Evolutionary conservation across 108 stramenopile genomes (phyloP).

Genomic region (Parmales sp.): DNA sequence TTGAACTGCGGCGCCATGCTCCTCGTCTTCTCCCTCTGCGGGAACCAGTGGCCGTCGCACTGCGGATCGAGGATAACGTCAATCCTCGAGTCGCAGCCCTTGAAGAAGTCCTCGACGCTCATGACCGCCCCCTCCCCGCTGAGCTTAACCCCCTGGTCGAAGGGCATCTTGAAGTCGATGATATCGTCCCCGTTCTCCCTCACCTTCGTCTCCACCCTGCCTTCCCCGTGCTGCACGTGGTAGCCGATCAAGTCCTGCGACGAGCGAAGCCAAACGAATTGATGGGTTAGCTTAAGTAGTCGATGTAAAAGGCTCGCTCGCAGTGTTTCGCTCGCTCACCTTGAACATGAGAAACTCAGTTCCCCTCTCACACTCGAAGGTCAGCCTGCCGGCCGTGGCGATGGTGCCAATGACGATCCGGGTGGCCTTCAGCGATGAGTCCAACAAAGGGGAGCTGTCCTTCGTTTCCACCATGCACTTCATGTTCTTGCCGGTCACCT

Average conservation of each 20-base stretch:
- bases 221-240: neutral
- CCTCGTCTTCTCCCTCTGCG: conserved; percentile 31
- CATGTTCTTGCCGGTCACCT: conserved; percentile 25
- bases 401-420: conserved; percentile 39
- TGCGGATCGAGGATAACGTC: conserved; percentile 49
- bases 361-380: neutral
- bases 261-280: too few relatives aligned
- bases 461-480: conserved; percentile 47
- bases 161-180: conserved; percentile 40
- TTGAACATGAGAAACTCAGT: neutral
- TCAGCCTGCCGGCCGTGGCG: conserved; percentile 23
- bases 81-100: conserved; percentile 33
- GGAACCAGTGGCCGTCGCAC: conserved; percentile 37
- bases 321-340: too few relatives aligned
- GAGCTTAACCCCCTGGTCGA: conserved; percentile 24
- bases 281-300: too few relatives aligned
- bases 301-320: too few relatives aligned
- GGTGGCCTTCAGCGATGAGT: conserved; percentile 31
- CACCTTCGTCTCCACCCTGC: neutral
- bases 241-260: neutral
- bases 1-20: conserved; percentile 50
- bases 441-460: conserved; percentile 12
- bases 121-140: conserved; percentile 33
- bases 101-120: conserved; percentile 30
- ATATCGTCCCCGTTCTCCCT: conserved; percentile 2